Evolutionary conservation across 495 filamentous ascomycete species (phyloP).

Genomic region (Penicillium pulvis): DNA sequence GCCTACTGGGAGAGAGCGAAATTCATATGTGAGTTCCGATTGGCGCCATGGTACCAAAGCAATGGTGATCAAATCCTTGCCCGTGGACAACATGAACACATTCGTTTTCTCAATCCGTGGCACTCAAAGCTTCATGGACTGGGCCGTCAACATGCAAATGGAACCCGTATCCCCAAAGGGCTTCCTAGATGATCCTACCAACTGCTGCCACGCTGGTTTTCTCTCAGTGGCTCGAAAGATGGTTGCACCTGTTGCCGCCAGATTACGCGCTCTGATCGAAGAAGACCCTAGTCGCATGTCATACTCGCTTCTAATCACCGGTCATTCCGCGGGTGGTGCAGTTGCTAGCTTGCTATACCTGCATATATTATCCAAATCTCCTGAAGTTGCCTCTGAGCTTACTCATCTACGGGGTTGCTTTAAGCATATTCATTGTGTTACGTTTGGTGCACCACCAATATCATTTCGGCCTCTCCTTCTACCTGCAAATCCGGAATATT

Average conservation of each 20-base stretch:
- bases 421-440: slow-evolving; percentile 77
- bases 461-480: slow-evolving; percentile 67
- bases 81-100: slow-evolving; percentile 72
- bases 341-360: slow-evolving; percentile 75
- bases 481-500: slow-evolving; percentile 41
- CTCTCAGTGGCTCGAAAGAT: slow-evolving; percentile 73
- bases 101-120: slow-evolving; percentile 82
- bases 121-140: slow-evolving; percentile 77
- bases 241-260: slow-evolving; percentile 68
- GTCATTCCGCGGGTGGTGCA: slow-evolving; percentile 82
- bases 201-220: slow-evolving; percentile 78
- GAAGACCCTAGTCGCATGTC: slow-evolving; percentile 66
- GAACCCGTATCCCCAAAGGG: slow-evolving; percentile 61
- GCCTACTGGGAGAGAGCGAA: slow-evolving; percentile 57
- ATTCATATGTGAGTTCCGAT: slow-evolving; percentile 67
- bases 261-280: slow-evolving; percentile 65
- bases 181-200: slow-evolving; percentile 75
- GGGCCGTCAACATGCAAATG: slow-evolving; percentile 75
- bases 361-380: slow-evolving; percentile 66
- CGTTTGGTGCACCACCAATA: slow-evolving; percentile 78
- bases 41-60: slow-evolving; percentile 75
- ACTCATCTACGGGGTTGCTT: slow-evolving; percentile 65
- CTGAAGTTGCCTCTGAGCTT: slow-evolving; percentile 60
- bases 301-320: slow-evolving; percentile 77
- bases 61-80: slow-evolving; percentile 77